These are phyloP conservation scores for Cercospora beticola DNA, from an alignment of 2,329 filamentous ascomycete species.

Conservation along the genomic window DNA sequence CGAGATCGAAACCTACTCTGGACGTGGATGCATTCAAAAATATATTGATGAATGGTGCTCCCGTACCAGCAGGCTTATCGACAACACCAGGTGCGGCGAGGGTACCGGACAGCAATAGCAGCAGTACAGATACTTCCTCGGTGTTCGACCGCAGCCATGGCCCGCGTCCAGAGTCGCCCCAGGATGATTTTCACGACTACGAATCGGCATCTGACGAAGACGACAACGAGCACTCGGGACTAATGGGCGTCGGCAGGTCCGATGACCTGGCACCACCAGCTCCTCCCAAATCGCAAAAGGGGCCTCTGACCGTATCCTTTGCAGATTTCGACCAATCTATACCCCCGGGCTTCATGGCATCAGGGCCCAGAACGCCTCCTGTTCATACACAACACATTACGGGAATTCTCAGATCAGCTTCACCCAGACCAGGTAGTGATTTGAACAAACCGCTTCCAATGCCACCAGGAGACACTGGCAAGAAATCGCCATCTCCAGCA, in stretches of 20 bases:
- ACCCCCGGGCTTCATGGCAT: slow-evolving; percentile 26
- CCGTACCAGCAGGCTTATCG: slow-evolving; percentile 33
- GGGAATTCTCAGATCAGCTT: slow-evolving; percentile 31
- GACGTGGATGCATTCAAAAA: slow-evolving; percentile 76
- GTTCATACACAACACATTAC: slow-evolving; percentile 22
- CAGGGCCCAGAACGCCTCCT: slow-evolving; percentile 23
- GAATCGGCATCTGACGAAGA: slow-evolving; percentile 35
- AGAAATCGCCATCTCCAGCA: not conserved
- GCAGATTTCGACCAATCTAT: slow-evolving; percentile 37
- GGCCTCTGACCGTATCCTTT: slow-evolving; percentile 39
- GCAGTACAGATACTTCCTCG: slow-evolving; percentile 57
- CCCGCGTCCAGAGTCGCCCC: slow-evolving; percentile 51
- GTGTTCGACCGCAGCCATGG: slow-evolving; percentile 52
- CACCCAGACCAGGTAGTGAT: slow-evolving; percentile 48
- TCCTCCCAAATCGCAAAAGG: slow-evolving; percentile 70
- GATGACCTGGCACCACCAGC: slow-evolving; percentile 59
- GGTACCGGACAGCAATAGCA: slow-evolving; percentile 45
- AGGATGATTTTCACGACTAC: slow-evolving; percentile 54
- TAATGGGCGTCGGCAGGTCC: slow-evolving; percentile 45
- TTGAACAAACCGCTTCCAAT: slow-evolving; percentile 60
- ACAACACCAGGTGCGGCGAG: slow-evolving; percentile 13
- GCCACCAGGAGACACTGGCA: slow-evolving; percentile 22
- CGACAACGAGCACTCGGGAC: slow-evolving; percentile 41
- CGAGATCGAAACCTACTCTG: slow-evolving; percentile 45
- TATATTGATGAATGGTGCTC: slow-evolving; percentile 69